Conservation (phyloP, 371 early-diverging fungal genomes). For the Mucor plumbeus region DNA sequence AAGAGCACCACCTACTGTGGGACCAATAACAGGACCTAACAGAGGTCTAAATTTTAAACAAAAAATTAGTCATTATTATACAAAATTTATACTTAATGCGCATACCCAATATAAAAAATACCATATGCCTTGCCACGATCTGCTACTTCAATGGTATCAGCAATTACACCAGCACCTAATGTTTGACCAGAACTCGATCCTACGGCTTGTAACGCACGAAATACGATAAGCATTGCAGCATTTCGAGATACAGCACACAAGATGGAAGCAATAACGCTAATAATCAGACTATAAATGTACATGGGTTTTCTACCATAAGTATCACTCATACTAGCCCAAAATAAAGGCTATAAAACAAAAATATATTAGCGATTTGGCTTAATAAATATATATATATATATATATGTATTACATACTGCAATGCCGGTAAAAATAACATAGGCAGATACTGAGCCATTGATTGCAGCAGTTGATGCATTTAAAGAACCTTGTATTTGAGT, state of each 20-base stretch:
- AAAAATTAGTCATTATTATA: background rate
- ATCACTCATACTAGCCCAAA: slow-evolving; percentile 74
- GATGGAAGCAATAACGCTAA: slow-evolving; percentile 63
- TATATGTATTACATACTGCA: slow-evolving; percentile 29
- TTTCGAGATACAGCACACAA: slow-evolving; percentile 61
- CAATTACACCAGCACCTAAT: slow-evolving; percentile 48
- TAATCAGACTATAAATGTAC: slow-evolving; percentile 60
- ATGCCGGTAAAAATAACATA: slow-evolving; percentile 39
- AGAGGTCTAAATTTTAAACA: slow-evolving; percentile 18
- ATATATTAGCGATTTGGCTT: too few species aligned
- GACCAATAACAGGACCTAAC: slow-evolving; percentile 62
- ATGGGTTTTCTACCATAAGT: slow-evolving; percentile 59
- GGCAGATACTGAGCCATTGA: slow-evolving; percentile 42
- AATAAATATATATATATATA: too few species aligned
- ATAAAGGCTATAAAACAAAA: slow-evolving; percentile 41
- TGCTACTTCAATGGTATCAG: slow-evolving; percentile 33
- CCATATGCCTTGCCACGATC: slow-evolving; percentile 40
- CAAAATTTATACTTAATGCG: background rate
- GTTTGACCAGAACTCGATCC: slow-evolving; percentile 69
- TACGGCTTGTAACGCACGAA: slow-evolving; percentile 70
- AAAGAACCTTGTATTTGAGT: slow-evolving; percentile 36
- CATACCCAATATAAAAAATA: slow-evolving; percentile 32
- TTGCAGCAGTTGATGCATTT: slow-evolving; percentile 27
- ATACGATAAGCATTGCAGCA: slow-evolving; percentile 57
- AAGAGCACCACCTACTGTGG: slow-evolving; percentile 56